A percentile compares a stretch with the other conserved stretches of the same genome.
Conservation (phyloP, 148 eudicot species). For the Dysphania ambrosioides region DNA sequence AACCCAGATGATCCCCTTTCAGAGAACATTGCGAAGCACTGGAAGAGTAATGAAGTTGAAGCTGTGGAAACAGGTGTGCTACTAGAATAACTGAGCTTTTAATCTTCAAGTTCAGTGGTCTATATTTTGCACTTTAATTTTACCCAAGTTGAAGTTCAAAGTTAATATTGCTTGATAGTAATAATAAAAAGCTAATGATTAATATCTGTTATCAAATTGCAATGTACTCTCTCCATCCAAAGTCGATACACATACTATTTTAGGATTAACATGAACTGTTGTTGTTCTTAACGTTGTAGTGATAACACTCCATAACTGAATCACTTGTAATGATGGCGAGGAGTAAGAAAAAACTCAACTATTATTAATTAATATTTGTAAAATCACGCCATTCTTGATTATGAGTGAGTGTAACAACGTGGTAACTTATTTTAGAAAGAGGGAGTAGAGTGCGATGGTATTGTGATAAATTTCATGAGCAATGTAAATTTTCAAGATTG, state of each 20-base stretch:
- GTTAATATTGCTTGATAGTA: neutral
- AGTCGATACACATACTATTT: neutral
- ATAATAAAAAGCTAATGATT: neutral
- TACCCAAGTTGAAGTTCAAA: neutral
- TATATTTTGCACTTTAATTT: neutral
- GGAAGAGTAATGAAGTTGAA: conserved; percentile 87
- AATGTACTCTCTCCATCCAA: neutral
- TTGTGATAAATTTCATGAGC: no score
- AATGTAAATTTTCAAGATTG: neutral
- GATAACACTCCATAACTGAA: no score
- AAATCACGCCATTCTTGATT: no score
- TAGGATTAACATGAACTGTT: neutral
- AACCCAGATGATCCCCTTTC: conserved; percentile 98
- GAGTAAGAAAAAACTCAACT: no score
- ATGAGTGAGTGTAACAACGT: no score
- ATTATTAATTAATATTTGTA: no score
- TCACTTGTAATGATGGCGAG: neutral
- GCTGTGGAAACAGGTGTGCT: conserved; percentile 92
- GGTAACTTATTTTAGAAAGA: no score
- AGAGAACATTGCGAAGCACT: conserved; percentile 95
- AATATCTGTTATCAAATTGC: neutral
- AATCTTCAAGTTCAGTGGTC: no score
- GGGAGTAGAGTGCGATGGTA: no score
- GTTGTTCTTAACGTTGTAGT: no score
- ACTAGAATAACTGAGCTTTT: no score